A percentile compares a stretch with the other conserved stretches of the same genome.
phyloP scores from a whole-genome alignment of 208 protist species.

The Leishmania major region DNA sequence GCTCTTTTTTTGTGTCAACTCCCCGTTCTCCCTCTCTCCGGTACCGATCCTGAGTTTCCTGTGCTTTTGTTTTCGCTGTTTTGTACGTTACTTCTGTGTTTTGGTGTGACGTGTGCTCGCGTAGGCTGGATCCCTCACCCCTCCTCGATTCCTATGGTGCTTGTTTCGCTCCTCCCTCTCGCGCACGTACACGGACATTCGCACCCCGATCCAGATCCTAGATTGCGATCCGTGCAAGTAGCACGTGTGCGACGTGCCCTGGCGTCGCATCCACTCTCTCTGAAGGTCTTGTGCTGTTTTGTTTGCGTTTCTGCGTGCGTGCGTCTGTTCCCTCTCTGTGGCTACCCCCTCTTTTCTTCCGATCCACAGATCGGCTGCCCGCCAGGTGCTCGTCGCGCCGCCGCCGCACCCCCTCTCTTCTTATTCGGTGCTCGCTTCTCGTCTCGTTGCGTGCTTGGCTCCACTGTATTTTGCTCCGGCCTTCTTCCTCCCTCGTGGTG shows the following conservation, averaged over 20 bases:
- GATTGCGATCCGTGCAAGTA: no score
- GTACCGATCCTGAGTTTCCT: neutral
- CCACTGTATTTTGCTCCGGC: neutral
- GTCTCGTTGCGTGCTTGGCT: neutral
- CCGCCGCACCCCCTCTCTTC: neutral
- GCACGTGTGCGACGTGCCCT: no score
- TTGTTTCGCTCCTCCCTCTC: neutral
- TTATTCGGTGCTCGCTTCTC: neutral
- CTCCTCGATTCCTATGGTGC: neutral
- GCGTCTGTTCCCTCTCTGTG: neutral
- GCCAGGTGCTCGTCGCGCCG: neutral
- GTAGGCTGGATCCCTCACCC: neutral
- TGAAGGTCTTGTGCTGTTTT: neutral
- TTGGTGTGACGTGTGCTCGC: no score
- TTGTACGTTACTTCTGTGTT: neutral
- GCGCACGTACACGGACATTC: neutral
- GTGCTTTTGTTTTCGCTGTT: neutral
- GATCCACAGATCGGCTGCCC: neutral
- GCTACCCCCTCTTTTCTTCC: neutral
- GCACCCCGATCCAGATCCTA: no score
- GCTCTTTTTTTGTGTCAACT: neutral
- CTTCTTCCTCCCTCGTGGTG: neutral
- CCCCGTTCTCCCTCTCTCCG: neutral
- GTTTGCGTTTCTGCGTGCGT: neutral
- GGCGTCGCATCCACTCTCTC: neutral